Conservation (phyloP, 2,329 filamentous ascomycete species). For the Thelonectria olida region DNA sequence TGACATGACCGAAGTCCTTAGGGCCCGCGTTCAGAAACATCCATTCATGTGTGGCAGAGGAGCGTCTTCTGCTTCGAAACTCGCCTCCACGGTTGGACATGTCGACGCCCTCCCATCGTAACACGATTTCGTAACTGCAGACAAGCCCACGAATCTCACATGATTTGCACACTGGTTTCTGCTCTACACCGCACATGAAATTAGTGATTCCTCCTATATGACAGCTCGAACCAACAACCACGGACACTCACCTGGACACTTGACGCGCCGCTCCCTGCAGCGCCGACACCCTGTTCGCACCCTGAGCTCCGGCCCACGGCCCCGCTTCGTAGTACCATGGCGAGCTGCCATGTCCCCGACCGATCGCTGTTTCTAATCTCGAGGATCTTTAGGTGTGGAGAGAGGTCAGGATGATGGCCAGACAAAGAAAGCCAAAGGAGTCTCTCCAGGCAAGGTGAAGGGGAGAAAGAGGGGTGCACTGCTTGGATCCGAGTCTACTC, state of each 20-base stretch:
- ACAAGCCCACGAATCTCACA: slow-evolving; percentile 31
- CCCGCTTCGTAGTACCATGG: not conserved
- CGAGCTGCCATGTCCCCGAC: not conserved
- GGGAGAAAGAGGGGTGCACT: not conserved
- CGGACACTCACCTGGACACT: slow-evolving; percentile 27
- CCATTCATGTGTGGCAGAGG: not conserved
- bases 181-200: slow-evolving; percentile 10
- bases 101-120: slow-evolving; percentile 33
- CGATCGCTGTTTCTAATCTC: not conserved
- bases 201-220: not conserved
- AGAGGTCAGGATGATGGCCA: not conserved
- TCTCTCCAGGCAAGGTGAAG: not conserved
- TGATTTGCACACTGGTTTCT: slow-evolving; percentile 32
- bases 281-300: slow-evolving; percentile 34
- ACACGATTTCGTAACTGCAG: slow-evolving; percentile 35
- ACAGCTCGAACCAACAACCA: not conserved
- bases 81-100: not conserved
- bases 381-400: not conserved
- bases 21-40: slow-evolving; percentile 5
- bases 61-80: not conserved
- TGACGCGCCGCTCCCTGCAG: slow-evolving; percentile 36
- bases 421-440: not conserved
- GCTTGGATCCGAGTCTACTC: not conserved
- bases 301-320: slow-evolving; percentile 24
- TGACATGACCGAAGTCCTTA: not conserved